phyloP scores from a whole-genome alignment of 2,329 filamentous ascomycete genomes.

The Nothophoma quercina region DNA sequence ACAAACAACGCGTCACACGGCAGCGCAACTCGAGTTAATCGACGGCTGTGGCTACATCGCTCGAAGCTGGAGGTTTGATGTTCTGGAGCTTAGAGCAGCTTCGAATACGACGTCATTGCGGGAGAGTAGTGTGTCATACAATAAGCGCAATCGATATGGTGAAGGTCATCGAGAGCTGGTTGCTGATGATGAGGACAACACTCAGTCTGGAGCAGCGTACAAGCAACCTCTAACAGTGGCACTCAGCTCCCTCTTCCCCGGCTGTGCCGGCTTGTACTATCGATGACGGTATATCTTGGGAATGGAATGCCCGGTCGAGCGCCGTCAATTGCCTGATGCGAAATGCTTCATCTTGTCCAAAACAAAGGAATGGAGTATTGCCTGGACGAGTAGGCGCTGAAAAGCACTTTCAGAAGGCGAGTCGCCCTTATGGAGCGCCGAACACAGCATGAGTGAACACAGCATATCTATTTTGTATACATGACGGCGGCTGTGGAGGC shows the following conservation, averaged over 20 bases:
- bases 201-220: background rate
- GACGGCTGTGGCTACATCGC: background rate
- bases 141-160: constrained; percentile 6
- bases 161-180: constrained; percentile 2
- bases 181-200: constrained; percentile 8
- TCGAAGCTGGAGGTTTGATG: background rate
- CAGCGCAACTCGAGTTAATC: background rate
- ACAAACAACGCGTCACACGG: constrained; percentile 12
- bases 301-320: background rate
- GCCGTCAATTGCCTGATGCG: background rate
- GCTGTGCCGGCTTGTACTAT: background rate
- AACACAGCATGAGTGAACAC: constrained; percentile 11
- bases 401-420: constrained; percentile 7
- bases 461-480: constrained; percentile 8
- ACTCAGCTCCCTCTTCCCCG: background rate
- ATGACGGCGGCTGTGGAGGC: constrained; percentile 16
- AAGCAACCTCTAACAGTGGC: background rate
- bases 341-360: constrained; percentile 6
- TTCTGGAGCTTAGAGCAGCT: background rate
- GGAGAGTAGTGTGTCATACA: background rate
- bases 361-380: constrained; percentile 4
- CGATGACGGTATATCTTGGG: constrained; percentile 1
- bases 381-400: background rate
- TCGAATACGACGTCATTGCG: constrained; percentile 1
- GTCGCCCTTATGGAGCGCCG: constrained; percentile 8